Conservation (phyloP, 768 basidiomycete species). For the Pleurotus sapidus region DNA sequence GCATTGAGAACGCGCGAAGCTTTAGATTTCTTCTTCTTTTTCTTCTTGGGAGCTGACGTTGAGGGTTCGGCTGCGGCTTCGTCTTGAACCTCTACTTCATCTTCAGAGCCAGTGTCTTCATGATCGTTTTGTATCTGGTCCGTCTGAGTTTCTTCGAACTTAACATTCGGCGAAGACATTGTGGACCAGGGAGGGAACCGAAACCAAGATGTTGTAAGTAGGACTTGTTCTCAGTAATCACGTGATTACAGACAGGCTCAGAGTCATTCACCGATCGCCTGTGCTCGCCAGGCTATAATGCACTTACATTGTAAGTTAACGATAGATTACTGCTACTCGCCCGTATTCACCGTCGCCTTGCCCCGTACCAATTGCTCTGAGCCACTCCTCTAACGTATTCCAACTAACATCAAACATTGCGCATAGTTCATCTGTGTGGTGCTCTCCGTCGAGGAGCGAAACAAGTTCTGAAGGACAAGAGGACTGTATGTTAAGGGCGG, state of each 20-base stretch:
- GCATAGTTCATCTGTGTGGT: constrained; percentile 89
- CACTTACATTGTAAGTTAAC: constrained; percentile 32
- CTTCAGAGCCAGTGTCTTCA: constrained; percentile 28
- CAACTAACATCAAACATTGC: constrained; percentile 81
- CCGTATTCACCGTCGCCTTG: constrained; percentile 68
- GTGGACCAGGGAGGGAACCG: neutral
- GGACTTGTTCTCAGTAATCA: neutral
- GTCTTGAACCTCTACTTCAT: constrained; percentile 14
- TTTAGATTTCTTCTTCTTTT: constrained; percentile 88
- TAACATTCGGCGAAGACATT: constrained; percentile 1
- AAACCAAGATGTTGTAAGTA: too few species aligned
- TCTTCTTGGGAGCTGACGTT: constrained; percentile 60
- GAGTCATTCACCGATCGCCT: too few species aligned
- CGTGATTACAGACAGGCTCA: neutral
- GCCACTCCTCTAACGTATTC: constrained; percentile 76
- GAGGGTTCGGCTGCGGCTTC: constrained; percentile 29
- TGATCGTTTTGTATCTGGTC: neutral
- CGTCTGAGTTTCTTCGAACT: neutral
- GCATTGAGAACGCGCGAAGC: constrained; percentile 49
- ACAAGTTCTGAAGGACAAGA: constrained; percentile 58
- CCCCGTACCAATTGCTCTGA: constrained; percentile 57
- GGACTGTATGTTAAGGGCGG: constrained; percentile 19
- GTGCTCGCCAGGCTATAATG: neutral
- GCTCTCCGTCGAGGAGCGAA: constrained; percentile 78
- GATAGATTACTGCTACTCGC: constrained; percentile 74